These are phyloP conservation scores for Catharanthus roseus DNA, from an alignment of 257 asterid genomes.

Conservation along the genomic window DNA sequence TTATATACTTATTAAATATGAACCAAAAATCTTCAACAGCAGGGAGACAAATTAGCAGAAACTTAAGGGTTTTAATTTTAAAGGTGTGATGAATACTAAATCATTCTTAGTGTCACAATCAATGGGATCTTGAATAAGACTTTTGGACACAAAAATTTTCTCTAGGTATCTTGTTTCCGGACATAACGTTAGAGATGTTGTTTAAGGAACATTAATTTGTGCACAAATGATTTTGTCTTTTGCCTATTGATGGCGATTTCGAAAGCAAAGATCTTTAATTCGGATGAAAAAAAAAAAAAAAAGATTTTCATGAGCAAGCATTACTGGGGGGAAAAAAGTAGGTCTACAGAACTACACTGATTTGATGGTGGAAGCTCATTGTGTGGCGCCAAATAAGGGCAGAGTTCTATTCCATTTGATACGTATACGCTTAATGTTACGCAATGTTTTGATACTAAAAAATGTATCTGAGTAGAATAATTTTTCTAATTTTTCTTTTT, in stretches of 20 bases:
- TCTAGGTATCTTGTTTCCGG: background rate
- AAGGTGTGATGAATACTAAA: background rate
- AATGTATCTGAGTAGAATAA: too few relatives aligned
- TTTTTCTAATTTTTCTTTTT: too few relatives aligned
- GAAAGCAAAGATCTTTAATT: background rate
- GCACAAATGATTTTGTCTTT: background rate
- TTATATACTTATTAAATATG: too few relatives aligned
- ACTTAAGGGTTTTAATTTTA: background rate
- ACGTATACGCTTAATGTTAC: too few relatives aligned
- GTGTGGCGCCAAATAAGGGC: background rate
- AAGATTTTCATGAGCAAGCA: background rate
- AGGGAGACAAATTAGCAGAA: background rate
- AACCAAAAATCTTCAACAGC: background rate
- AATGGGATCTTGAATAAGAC: background rate
- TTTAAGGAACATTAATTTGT: background rate
- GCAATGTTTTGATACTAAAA: too few relatives aligned
- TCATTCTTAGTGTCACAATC: slow-evolving; percentile 7
- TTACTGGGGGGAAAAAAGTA: background rate
- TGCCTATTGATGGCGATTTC: background rate
- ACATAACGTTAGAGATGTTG: background rate
- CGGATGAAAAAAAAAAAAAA: background rate
- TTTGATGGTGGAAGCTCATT: background rate
- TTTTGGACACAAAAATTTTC: background rate
- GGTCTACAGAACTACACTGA: background rate
- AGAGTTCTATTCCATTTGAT: too few relatives aligned